A percentile compares a stretch with the other conserved stretches of the same genome.
Evolutionary conservation across 148 eudicot species (phyloP).

Genomic region (Heliosperma pusillum): DNA sequence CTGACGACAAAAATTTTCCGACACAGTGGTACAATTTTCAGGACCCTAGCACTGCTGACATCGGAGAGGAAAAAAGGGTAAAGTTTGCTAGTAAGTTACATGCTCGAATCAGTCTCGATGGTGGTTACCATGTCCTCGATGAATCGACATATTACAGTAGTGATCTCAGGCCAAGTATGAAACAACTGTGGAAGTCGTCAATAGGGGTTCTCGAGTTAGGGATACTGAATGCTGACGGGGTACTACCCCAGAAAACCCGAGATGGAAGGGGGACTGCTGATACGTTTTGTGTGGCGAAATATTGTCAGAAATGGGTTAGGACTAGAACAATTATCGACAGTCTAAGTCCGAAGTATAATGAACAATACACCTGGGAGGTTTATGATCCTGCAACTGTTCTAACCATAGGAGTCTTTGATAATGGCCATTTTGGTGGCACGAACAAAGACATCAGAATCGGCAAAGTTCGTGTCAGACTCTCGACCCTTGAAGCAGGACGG

Average conservation of each 20-base stretch:
- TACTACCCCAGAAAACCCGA: slow-evolving; percentile 71
- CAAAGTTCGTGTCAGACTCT: slow-evolving; percentile 70
- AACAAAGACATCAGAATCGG: slow-evolving; percentile 53
- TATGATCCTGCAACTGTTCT: slow-evolving; percentile 83
- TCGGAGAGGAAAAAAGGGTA: slow-evolving; percentile 38
- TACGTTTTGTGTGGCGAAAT: slow-evolving; percentile 86
- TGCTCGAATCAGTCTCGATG: slow-evolving; percentile 75
- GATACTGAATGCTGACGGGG: slow-evolving; percentile 54
- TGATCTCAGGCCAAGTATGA: slow-evolving; percentile 77
- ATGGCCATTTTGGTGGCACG: slow-evolving; percentile 42
- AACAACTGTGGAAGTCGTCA: slow-evolving; percentile 75
- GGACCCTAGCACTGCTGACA: slow-evolving; percentile 36
- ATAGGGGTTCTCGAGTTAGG: slow-evolving; percentile 79
- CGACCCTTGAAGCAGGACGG: slow-evolving; percentile 82
- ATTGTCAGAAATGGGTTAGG: slow-evolving; percentile 80
- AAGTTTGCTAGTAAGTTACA: slow-evolving; percentile 76
- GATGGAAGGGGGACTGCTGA: slow-evolving; percentile 72
- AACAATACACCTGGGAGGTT: slow-evolving; percentile 95
- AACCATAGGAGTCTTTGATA: slow-evolving; percentile 76
- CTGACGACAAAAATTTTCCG: slow-evolving; percentile 59
- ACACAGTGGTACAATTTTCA: slow-evolving; percentile 64
- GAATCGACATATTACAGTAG: slow-evolving; percentile 87
- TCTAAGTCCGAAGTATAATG: slow-evolving; percentile 72
- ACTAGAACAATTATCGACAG: slow-evolving; percentile 73
- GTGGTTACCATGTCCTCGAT: slow-evolving; percentile 87